Conservation (phyloP, 805 yeast species). For the Monosporozyma aerobia region DNA sequence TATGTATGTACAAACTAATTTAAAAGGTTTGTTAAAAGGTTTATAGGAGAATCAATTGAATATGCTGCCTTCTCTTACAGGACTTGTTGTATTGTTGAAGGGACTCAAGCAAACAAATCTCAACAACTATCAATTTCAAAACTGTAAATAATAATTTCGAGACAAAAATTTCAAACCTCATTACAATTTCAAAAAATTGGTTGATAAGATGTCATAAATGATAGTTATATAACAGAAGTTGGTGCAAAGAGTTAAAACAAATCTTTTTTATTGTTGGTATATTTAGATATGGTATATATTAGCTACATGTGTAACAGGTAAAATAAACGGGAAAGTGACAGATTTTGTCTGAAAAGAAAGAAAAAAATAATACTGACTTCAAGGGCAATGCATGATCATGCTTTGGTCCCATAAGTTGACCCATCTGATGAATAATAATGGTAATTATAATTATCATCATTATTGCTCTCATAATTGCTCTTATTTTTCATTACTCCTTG, state of each 20-base stretch:
- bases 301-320: neutral
- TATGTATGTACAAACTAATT: neutral
- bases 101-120: neutral
- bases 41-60: neutral
- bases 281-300: neutral
- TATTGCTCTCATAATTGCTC: slow-evolving; percentile 4
- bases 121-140: neutral
- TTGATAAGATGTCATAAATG: neutral
- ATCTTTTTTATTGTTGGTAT: neutral
- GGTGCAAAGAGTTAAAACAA: neutral
- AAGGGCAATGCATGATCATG: neutral
- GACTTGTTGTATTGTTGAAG: neutral
- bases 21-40: neutral
- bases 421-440: slow-evolving; percentile 9
- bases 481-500: neutral
- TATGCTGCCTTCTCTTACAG: neutral
- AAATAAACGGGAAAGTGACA: neutral
- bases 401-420: slow-evolving; percentile 4
- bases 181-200: neutral
- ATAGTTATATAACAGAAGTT: neutral
- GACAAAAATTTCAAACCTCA: neutral
- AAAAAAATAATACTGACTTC: no score
- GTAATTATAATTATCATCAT: slow-evolving; percentile 6
- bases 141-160: neutral
- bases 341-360: neutral